These are phyloP conservation scores for Logfia minima DNA, from an alignment of 129 eudicot species.

Conservation along the genomic window DNA sequence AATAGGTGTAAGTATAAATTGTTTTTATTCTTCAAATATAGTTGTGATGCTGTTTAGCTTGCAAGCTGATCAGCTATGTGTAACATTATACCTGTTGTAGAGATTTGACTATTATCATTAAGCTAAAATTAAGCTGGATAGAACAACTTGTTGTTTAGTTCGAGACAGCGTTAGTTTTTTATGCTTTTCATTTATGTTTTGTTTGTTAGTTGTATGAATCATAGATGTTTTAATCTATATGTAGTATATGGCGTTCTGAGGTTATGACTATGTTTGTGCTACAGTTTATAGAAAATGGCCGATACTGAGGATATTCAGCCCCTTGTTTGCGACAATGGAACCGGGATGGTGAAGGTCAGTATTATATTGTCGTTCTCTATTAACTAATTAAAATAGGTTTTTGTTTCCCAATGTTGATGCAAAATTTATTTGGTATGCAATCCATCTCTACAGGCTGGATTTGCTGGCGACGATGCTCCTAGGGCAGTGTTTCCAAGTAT, in stretches of 20 bases:
- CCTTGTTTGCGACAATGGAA: slow-evolving; percentile 77
- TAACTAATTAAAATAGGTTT: not conserved
- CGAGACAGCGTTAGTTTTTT: not conserved
- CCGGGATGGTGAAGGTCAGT: slow-evolving; percentile 76
- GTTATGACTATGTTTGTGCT: slow-evolving; percentile 3
- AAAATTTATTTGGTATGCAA: not conserved
- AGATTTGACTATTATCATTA: slow-evolving; percentile 6
- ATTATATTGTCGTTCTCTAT: not conserved
- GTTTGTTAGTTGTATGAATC: slow-evolving; percentile 12
- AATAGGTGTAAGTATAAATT: not conserved
- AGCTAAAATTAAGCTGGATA: not conserved
- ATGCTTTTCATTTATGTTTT: not conserved
- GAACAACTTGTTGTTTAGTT: not conserved
- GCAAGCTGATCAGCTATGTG: not conserved
- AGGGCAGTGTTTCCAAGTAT: slow-evolving; percentile 83
- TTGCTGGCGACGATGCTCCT: slow-evolving; percentile 88
- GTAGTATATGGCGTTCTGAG: not conserved
- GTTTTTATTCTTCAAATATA: not conserved
- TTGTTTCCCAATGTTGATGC: not conserved
- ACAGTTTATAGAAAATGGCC: slow-evolving; percentile 57
- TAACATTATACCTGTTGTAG: not conserved
- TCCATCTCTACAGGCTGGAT: slow-evolving; percentile 54
- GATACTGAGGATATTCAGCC: slow-evolving; percentile 79
- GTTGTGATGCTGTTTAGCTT: not conserved
- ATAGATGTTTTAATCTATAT: not conserved